A percentile compares a stretch with the other conserved stretches of the same genome.
These are phyloP conservation scores for Chloris gayana DNA, from an alignment of 176 grass and related monocot species.

Conservation along the genomic window DNA sequence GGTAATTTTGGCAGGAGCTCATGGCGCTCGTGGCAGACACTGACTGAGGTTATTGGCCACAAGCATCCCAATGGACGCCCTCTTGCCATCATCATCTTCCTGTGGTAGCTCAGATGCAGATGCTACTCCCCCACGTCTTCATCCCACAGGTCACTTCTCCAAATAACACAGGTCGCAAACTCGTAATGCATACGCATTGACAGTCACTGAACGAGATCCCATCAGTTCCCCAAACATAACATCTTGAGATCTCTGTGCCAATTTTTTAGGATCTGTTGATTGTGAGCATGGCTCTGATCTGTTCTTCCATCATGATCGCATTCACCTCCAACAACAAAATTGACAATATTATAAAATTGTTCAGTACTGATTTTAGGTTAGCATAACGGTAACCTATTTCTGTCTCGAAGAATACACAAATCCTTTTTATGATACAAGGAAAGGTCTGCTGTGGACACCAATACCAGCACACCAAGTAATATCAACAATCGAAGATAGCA, in stretches of 20 bases:
- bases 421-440: not conserved
- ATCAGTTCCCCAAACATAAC: not conserved
- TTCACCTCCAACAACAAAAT: not conserved
- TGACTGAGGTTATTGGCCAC: no score
- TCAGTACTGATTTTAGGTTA: not conserved
- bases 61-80: no score
- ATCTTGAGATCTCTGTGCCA: not conserved
- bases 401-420: not conserved
- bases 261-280: not conserved
- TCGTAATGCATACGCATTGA: no score
- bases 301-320: not conserved
- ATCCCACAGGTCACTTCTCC: no score
- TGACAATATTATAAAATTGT: not conserved
- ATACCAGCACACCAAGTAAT: not conserved
- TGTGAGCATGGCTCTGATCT: not conserved
- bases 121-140: no score
- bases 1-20: no score
- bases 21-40: no score
- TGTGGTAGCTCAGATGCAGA: no score
- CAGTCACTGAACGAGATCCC: no score
- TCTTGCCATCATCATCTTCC: no score
- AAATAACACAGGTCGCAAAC: no score
- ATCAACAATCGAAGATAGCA: not conserved
- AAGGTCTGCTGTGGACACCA: no score
- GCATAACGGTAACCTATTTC: not conserved